Percentiles rank a stretch among this genome's conserved stretches.
Evolutionary conservation across 169 alveolate species (phyloP).

Genomic region (Hepatocystis sp.): DNA sequence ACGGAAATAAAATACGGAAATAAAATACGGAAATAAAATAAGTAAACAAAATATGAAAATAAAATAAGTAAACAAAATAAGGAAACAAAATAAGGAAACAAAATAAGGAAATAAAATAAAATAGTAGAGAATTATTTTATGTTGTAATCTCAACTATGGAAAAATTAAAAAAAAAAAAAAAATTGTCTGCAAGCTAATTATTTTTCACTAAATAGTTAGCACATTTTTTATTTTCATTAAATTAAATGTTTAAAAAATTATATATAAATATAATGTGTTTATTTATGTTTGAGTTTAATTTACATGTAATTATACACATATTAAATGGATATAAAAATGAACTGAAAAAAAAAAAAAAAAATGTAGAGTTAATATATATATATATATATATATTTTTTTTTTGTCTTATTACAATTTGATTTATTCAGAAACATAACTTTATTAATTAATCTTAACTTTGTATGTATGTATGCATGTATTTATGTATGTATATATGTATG

Average conservation of each 20-base stretch:
- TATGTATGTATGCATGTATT: slow-evolving; percentile 11
- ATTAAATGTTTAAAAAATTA: background rate
- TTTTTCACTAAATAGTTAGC: slow-evolving; percentile 5
- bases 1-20: no score
- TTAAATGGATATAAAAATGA: background rate
- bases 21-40: no score
- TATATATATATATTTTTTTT: slow-evolving; percentile 9
- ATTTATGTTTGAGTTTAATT: background rate
- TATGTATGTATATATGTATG: background rate
- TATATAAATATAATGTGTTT: background rate
- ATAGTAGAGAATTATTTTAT: slow-evolving; percentile 9
- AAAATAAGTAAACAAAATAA: no score
- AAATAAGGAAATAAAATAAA: no score
- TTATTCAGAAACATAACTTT: slow-evolving; percentile 4
- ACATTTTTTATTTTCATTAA: background rate
- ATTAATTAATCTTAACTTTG: slow-evolving; percentile 13
- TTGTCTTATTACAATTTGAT: slow-evolving; percentile 43
- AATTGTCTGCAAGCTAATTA: slow-evolving; percentile 1
- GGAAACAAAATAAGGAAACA: no score
- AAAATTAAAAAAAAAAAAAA: slow-evolving; percentile 6
- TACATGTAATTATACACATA: background rate
- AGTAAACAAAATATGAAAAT: background rate
- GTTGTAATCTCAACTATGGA: slow-evolving; percentile 30
- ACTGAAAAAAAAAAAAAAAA: background rate
- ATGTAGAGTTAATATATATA: background rate